phyloP scores from a whole-genome alignment of 2,329 filamentous ascomycete species.

The Pezicula neosporulosa region DNA sequence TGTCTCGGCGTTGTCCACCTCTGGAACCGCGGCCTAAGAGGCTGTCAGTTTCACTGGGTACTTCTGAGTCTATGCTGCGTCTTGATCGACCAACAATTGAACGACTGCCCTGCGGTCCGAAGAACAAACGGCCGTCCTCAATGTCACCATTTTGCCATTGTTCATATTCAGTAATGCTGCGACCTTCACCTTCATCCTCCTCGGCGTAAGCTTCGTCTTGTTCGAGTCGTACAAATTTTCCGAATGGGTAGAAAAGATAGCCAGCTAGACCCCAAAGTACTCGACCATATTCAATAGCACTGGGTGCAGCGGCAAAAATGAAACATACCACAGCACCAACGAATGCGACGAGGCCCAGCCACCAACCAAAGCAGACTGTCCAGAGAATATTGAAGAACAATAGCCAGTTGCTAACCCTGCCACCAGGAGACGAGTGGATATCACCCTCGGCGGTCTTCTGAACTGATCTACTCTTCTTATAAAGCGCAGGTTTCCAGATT shows the following conservation, averaged over 20 bases:
- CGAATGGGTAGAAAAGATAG: conserved; percentile 95
- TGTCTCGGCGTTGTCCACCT: conserved; percentile 41
- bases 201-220: conserved; percentile 92
- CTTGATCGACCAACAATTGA: conserved; percentile 84
- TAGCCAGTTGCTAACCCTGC: conserved; percentile 79
- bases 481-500: conserved; percentile 97
- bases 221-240: conserved; percentile 89
- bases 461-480: conserved; percentile 96
- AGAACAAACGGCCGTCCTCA: conserved; percentile 93
- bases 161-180: conserved; percentile 97
- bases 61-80: conserved; percentile 80
- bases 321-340: conserved; percentile 76
- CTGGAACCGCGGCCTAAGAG: conserved; percentile 65
- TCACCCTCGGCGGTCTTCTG: conserved; percentile 95
- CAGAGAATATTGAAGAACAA: conserved; percentile 86
- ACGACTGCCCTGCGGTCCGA: conserved; percentile 71
- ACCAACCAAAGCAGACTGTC: conserved; percentile 94
- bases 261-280: conserved; percentile 79
- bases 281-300: conserved; percentile 80
- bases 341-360: conserved; percentile 77
- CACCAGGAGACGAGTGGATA: conserved; percentile 91
- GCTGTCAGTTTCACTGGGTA: conserved; percentile 78
- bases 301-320: conserved; percentile 72
- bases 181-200: conserved; percentile 91
- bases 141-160: conserved; percentile 98